These are phyloP conservation scores for Abelmoschus esculentus DNA, from an alignment of 345 rosid genomes.

Conservation along the genomic window DNA sequence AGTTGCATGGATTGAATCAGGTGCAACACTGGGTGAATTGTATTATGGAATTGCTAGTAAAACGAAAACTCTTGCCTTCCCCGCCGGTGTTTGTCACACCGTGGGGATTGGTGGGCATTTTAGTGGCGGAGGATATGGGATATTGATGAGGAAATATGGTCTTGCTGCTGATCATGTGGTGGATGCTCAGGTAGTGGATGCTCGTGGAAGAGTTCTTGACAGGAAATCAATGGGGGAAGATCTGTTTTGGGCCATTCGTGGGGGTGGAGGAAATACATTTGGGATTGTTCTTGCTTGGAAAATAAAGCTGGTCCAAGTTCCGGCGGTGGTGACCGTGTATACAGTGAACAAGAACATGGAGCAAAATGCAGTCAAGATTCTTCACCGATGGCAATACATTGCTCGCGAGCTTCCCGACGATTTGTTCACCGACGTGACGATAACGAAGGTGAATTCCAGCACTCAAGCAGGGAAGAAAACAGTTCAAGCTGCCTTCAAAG, in stretches of 20 bases:
- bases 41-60: conserved; percentile 3
- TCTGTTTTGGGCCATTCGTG: conserved; percentile 10
- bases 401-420: not conserved
- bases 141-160: not conserved
- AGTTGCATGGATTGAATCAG: conserved; percentile 5
- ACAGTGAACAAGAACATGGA: not conserved
- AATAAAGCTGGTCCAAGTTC: not conserved
- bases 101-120: conserved; percentile 6
- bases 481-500: not conserved
- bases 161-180: conserved; percentile 8
- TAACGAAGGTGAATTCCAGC: not conserved
- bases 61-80: conserved; percentile 4
- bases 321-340: not conserved
- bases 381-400: not conserved
- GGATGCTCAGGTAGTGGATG: conserved; percentile 1
- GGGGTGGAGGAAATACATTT: not conserved
- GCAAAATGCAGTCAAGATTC: not conserved
- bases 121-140: not conserved
- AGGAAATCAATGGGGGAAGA: conserved; percentile 12
- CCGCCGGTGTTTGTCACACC: not conserved
- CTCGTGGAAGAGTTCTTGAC: conserved; percentile 1
- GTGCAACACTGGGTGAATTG: not conserved
- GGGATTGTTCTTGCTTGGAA: not conserved
- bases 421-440: not conserved
- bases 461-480: not conserved